Percentiles rank a stretch among this genome's conserved stretches.
These are phyloP conservation scores for Xylariaceae sp. DNA, from an alignment of 2,329 filamentous ascomycete species.

Conservation along the genomic window DNA sequence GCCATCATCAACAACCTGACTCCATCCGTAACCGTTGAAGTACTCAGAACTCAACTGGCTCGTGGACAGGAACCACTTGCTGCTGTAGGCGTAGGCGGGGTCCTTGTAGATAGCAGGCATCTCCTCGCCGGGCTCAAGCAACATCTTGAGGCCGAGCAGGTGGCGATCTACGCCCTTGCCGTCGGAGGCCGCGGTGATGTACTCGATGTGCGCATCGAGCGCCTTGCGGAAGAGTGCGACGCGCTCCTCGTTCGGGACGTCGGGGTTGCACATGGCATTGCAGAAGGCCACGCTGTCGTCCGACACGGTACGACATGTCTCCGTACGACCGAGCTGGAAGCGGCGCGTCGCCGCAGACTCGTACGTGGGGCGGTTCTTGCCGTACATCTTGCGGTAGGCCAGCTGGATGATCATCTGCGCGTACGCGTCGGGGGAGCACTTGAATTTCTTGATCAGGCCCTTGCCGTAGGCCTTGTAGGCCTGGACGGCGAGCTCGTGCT, in stretches of 20 bases:
- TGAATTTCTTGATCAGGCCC: constrained; percentile 98
- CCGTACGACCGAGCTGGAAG: constrained; percentile 93
- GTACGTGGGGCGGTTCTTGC: constrained; percentile 95
- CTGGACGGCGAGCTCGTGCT: constrained; percentile 89
- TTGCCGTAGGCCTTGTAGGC: constrained; percentile 98
- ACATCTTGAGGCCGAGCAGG: constrained; percentile 93
- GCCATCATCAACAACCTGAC: constrained; percentile 90
- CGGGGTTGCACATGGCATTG: constrained; percentile 71
- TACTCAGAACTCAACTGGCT: constrained; percentile 92
- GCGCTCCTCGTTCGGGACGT: constrained; percentile 57
- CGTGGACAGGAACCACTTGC: constrained; percentile 83
- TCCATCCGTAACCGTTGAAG: constrained; percentile 99
- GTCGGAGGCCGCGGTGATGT: constrained; percentile 83
- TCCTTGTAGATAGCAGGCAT: constrained; percentile 81
- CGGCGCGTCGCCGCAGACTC: constrained; percentile 91
- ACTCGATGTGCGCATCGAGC: constrained; percentile 76
- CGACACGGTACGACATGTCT: constrained; percentile 88
- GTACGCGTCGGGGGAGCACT: constrained; percentile 94
- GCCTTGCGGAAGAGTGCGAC: constrained; percentile 77
- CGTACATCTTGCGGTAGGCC: constrained; percentile 98
- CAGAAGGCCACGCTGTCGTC: constrained; percentile 91
- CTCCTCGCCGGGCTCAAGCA: constrained; percentile 73
- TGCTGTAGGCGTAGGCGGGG: constrained; percentile 76
- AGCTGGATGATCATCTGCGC: constrained; percentile 98
- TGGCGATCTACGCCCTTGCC: constrained; percentile 94